phyloP scores from a whole-genome alignment of 2,329 filamentous ascomycete genomes.

The Monilinia fructigena region DNA sequence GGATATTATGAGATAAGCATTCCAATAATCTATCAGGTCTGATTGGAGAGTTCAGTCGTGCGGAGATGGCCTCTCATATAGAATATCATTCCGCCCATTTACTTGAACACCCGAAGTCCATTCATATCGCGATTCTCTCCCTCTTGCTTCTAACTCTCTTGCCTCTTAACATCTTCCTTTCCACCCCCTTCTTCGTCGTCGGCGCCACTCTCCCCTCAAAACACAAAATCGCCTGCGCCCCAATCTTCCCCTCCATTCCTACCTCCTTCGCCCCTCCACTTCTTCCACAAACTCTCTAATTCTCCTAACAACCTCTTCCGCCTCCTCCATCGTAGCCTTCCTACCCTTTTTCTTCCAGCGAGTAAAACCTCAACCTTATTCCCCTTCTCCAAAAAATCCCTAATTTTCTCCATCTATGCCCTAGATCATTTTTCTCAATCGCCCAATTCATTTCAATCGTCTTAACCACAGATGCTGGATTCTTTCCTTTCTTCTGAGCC shows the following conservation, averaged over 20 bases:
- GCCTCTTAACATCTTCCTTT: no score
- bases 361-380: slow-evolving; percentile 72
- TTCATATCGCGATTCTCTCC: background rate
- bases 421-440: slow-evolving; percentile 72
- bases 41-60: no score
- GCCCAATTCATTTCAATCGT: slow-evolving; percentile 90
- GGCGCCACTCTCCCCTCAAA: slow-evolving; percentile 43
- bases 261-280: slow-evolving; percentile 45
- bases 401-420: slow-evolving; percentile 64
- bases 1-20: no score
- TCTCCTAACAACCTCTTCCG: slow-evolving; percentile 53
- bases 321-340: slow-evolving; percentile 60
- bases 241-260: slow-evolving; percentile 49
- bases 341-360: slow-evolving; percentile 63
- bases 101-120: background rate
- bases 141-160: background rate
- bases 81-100: no score
- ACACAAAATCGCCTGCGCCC: slow-evolving; percentile 46
- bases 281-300: slow-evolving; percentile 45
- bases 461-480: slow-evolving; percentile 54
- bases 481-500: slow-evolving; percentile 44
- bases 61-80: no score
- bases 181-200: background rate
- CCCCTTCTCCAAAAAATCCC: slow-evolving; percentile 70
- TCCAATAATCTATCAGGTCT: no score